Evolutionary conservation across 371 early-diverging fungal species (phyloP).

Genomic region (Chytridiales sp.): DNA sequence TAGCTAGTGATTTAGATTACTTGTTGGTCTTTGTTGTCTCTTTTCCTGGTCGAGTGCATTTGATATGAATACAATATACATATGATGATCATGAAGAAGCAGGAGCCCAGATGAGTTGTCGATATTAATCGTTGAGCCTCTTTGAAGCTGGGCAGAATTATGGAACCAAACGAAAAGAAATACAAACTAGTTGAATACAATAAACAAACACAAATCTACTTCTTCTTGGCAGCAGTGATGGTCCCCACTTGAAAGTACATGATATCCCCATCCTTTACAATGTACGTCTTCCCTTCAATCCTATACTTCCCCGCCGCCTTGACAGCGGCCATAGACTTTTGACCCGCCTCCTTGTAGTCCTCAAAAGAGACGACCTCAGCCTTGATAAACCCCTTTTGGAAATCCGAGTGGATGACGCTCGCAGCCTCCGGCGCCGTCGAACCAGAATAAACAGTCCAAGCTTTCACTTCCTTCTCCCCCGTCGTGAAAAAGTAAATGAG

Average conservation of each 20-base stretch:
- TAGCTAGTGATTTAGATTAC: no score
- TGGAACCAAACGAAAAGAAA: no score
- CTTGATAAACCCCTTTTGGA: constrained; percentile 94
- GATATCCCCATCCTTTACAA: constrained; percentile 93
- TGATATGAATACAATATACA: no score
- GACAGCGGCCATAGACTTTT: constrained; percentile 61
- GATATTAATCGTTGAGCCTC: no score
- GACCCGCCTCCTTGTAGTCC: constrained; percentile 81
- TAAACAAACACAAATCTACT: no score
- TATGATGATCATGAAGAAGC: no score
- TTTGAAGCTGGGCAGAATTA: no score
- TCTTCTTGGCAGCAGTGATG: constrained; percentile 33
- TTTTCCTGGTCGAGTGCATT: no score
- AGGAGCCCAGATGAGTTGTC: no score
- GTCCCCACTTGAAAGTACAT: constrained; percentile 48
- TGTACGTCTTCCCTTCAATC: constrained; percentile 94
- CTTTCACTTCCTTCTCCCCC: constrained; percentile 93
- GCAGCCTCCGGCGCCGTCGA: constrained; percentile 97
- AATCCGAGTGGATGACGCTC: constrained; percentile 94
- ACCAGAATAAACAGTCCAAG: constrained; percentile 91
- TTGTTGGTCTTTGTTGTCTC: no score
- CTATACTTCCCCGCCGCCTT: constrained; percentile 93
- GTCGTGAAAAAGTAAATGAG: constrained; percentile 97
- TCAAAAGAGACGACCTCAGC: constrained; percentile 77
- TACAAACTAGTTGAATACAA: no score